Evolutionary conservation across 2,329 filamentous ascomycete species (phyloP).

Genomic region (Colletotrichum orchidophilum): DNA sequence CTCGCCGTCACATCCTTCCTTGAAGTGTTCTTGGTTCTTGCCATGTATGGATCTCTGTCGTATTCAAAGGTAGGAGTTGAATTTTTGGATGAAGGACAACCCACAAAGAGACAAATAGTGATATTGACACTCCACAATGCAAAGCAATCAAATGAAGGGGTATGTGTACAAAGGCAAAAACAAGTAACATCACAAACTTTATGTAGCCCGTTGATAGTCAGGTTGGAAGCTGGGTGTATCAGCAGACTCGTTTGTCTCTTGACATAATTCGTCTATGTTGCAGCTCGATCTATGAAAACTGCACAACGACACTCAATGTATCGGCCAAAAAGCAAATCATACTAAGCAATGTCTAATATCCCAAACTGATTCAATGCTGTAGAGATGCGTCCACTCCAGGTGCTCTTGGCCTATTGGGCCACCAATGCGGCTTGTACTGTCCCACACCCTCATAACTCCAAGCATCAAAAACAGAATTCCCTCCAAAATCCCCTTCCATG

Average conservation of each 20-base stretch:
- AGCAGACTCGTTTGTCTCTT: not conserved
- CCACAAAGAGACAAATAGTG: not conserved
- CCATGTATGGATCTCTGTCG: no score
- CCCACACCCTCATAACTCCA: not conserved
- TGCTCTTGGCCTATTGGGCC: not conserved
- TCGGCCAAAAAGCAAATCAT: not conserved
- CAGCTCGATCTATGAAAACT: not conserved
- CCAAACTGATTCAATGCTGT: not conserved
- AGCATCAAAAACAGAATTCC: not conserved
- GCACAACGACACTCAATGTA: not conserved
- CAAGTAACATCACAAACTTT: not conserved
- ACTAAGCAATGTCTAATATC: not conserved
- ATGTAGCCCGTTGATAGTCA: not conserved
- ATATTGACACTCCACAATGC: not conserved
- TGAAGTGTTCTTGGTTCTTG: not conserved
- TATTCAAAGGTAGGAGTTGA: no score
- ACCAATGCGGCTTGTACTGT: not conserved
- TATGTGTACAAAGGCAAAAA: not conserved
- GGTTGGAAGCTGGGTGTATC: not conserved
- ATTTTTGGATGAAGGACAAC: not conserved
- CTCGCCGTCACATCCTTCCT: not conserved
- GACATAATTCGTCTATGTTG: not conserved
- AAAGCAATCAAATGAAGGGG: not conserved
- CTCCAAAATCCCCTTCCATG: no score
- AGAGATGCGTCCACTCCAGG: not conserved